These are phyloP conservation scores for Haplographium delicatum DNA, from an alignment of 495 filamentous ascomycete species.

Conservation along the genomic window DNA sequence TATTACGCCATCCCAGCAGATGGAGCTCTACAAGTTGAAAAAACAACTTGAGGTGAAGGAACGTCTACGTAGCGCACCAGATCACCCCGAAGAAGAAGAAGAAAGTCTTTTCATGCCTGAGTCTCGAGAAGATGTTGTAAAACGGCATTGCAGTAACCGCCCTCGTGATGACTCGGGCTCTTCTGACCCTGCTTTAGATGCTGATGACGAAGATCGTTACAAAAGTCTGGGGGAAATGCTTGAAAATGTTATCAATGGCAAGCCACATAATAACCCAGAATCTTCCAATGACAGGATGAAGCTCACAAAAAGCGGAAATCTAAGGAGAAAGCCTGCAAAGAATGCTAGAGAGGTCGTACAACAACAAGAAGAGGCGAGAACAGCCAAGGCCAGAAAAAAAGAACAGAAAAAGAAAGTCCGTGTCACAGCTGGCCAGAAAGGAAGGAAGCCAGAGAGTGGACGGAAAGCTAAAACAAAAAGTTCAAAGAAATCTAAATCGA, in stretches of 20 bases:
- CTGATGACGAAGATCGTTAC: background rate
- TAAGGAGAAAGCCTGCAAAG: conserved; percentile 9
- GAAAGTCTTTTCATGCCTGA: conserved; percentile 7
- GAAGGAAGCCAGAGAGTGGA: background rate
- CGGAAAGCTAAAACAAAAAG: conserved; percentile 4
- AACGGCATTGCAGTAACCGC: background rate
- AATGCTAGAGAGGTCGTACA: conserved; percentile 13
- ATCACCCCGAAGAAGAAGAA: background rate
- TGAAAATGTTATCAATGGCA: conserved; percentile 2
- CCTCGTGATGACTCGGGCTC: background rate
- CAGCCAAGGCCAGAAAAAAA: conserved; percentile 14
- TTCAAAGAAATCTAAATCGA: background rate
- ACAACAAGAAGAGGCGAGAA: background rate
- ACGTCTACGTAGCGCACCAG: background rate
- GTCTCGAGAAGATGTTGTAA: background rate
- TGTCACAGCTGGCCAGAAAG: background rate
- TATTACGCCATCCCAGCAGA: background rate
- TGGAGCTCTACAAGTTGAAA: background rate
- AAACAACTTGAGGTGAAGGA: background rate
- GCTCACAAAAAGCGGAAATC: conserved; percentile 12
- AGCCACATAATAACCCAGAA: background rate
- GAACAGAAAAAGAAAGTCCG: conserved; percentile 12
- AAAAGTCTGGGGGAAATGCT: background rate
- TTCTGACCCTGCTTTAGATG: background rate
- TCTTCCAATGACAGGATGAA: background rate